Evolutionary conservation across 163 green algal species (phyloP).

Genomic region (Prototheca wickerhamii): DNA sequence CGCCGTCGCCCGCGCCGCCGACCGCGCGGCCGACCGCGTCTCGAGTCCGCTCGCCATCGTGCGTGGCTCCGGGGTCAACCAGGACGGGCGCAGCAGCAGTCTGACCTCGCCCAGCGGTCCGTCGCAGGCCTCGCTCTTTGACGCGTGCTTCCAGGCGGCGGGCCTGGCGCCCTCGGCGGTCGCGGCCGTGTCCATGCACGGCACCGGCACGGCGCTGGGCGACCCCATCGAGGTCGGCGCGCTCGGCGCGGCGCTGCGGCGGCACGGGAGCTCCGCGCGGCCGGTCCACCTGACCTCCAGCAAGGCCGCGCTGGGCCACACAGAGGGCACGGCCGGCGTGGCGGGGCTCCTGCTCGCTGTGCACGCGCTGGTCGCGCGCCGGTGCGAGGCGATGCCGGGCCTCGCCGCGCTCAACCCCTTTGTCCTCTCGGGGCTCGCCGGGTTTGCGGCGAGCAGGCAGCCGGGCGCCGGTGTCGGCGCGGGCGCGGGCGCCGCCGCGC

Average conservation of each 20-base stretch:
- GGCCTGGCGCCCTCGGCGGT: not conserved
- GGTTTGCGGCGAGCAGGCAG: not conserved
- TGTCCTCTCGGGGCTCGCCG: conserved; percentile 24
- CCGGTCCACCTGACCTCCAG: conserved; percentile 1
- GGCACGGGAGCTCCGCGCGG: too few species aligned
- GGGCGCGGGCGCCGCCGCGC: conserved; percentile 7
- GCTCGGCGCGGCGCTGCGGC: conserved; percentile 12
- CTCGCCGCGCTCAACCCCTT: conserved; percentile 53
- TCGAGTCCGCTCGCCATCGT: conserved; percentile 6
- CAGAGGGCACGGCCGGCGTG: conserved; percentile 31
- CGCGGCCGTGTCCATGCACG: conserved; percentile 30
- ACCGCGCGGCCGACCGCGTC: not conserved
- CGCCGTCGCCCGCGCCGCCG: not conserved
- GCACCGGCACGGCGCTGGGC: conserved; percentile 47
- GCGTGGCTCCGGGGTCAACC: conserved; percentile 53
- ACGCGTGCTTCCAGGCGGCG: conserved; percentile 19
- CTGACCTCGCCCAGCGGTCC: conserved; percentile 78
- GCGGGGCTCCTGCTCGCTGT: conserved; percentile 24
- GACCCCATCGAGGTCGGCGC: conserved; percentile 50
- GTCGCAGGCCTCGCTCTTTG: conserved; percentile 57
- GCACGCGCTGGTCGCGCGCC: not conserved
- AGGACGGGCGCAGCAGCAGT: conserved; percentile 72
- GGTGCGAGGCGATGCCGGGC: conserved; percentile 32
- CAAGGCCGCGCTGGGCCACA: conserved; percentile 15
- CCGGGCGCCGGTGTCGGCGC: not conserved